Evolutionary conservation across 305 asterid genomes (phyloP).

Genomic region (Solanum chacoense): DNA sequence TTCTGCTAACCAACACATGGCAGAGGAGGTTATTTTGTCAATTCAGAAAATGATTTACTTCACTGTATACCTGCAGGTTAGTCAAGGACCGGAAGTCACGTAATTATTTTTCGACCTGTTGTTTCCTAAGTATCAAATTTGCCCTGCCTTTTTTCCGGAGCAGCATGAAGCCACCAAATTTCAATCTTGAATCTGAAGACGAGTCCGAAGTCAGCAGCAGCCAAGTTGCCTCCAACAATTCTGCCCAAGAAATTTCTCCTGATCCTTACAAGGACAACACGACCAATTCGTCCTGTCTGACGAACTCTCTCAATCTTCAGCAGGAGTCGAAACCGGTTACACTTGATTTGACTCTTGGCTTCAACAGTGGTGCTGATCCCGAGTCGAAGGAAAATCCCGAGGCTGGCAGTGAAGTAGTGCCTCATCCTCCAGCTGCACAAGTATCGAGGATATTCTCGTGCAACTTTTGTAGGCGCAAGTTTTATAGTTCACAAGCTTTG

Average conservation of each 20-base stretch:
- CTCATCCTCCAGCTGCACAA: conserved; percentile 27
- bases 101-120: neutral
- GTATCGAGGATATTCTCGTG: conserved; percentile 65
- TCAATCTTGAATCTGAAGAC: conserved; percentile 4
- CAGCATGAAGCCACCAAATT: conserved; percentile 1
- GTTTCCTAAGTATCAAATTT: neutral
- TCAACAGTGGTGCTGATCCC: neutral
- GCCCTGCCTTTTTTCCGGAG: neutral
- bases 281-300: neutral
- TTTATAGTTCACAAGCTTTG: conserved; percentile 82
- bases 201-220: conserved; percentile 1
- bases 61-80: neutral
- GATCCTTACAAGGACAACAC: neutral
- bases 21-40: neutral
- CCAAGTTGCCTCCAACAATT: conserved; percentile 3
- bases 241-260: conserved; percentile 4
- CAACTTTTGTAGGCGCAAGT: conserved; percentile 81
- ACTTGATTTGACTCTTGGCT: conserved; percentile 7
- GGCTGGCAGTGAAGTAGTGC: conserved; percentile 6
- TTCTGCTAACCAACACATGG: neutral
- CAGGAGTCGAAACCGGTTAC: neutral
- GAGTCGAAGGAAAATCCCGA: conserved; percentile 2
- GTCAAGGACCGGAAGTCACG: neutral
- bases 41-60: neutral
- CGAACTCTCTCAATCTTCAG: neutral